Evolutionary conservation across 352 stramenopile species (phyloP), one percentile per base, ranked within the genome.

Genomic region (Phytophthora foliorum): DNA sequence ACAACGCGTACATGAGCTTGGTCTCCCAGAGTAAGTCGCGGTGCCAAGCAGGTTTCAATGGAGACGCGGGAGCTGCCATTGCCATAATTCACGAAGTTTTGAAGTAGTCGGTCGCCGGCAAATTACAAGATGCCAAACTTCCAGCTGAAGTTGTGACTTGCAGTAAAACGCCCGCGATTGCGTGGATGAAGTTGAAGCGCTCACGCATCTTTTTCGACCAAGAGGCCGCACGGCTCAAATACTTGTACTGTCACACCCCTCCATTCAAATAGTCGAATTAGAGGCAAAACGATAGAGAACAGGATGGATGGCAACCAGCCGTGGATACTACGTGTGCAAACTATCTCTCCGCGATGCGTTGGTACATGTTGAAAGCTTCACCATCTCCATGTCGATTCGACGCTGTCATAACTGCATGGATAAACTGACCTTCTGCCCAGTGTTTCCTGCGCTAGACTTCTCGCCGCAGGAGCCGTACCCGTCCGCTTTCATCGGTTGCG

Each of bases 1-100:
- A 83, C 39, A 90, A 41, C 52, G 67, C 77, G 77, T 89, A 91
- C 78, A 89, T 86, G 66, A 69, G 67, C 72, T 92, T 92, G 61
- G 84, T 72, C 44, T 84, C 78, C 74, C 75, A 77, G 51, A 72
- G 45, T 36, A 48, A 39, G 44, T 69, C 52, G 24, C 27, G 34
- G 34, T 48, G 25, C 52, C 52, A 58, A 11, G 22, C 42, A 41
- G 31, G 16, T 19, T 51, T 52, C 25, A 52, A 44, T 44, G 57
- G 52, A 22, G 34, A 49, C 24, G 17, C n/a, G 3, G 32, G 31
- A 24, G 32, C 16, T n/a, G 34, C 21, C 52, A 58, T 58, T 45
- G 32, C 21, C 25, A 7, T n/a, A 19, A n/a, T 41, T 41, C 38
- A 19, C 38, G 17, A 21, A 4, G 25, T 56, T 19, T 24, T 24